These are phyloP conservation scores for Ogataea nitratoaversa DNA, from an alignment of 805 yeast genomes.

Conservation along the genomic window DNA sequence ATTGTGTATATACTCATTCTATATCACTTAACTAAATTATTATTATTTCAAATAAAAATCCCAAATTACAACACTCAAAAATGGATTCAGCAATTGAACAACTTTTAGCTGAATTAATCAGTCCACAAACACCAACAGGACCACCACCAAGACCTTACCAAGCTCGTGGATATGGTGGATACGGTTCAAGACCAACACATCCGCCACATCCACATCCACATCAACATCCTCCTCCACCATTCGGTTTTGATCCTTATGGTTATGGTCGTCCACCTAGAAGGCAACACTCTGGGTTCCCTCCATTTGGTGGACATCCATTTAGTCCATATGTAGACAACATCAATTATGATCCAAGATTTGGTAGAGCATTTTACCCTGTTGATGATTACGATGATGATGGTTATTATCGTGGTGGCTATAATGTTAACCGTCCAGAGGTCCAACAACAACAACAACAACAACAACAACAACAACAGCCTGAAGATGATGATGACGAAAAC, in stretches of 20 bases:
- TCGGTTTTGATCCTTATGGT: background rate
- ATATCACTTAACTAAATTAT: background rate
- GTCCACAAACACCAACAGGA: no score
- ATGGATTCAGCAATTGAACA: constrained; percentile 20
- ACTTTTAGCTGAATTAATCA: constrained; percentile 13
- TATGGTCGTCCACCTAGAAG: background rate
- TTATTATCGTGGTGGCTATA: background rate
- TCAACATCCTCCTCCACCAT: background rate
- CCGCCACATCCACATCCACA: background rate
- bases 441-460: no score
- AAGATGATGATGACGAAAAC: constrained; percentile 8
- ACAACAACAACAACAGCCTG: no score
- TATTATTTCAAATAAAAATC: no score
- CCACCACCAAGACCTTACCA: background rate
- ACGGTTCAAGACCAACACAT: constrained; percentile 5
- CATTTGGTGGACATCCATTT: background rate
- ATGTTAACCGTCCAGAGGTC: no score
- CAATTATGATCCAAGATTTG: background rate
- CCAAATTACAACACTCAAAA: background rate
- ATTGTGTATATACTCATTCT: background rate
- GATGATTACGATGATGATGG: constrained; percentile 2
- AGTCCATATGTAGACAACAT: background rate
- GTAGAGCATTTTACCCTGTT: constrained; percentile 2
- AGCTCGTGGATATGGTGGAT: constrained; percentile 1
- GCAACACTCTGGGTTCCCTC: background rate